phyloP scores from a whole-genome alignment of 768 basidiomycete genomes.

The Hypsizygus marmoreus region DNA sequence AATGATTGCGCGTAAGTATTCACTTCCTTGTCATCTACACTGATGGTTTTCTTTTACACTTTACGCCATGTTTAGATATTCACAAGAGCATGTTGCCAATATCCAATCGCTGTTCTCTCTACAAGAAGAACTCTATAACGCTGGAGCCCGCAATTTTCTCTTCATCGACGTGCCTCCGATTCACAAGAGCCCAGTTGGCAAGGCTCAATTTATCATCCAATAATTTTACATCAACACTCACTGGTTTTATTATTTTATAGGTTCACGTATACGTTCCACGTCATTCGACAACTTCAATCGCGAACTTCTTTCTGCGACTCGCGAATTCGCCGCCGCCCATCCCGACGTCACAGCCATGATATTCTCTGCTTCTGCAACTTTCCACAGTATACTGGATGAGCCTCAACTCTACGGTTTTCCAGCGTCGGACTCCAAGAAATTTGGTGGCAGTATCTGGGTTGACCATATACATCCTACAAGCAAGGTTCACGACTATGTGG shows the following conservation, averaged over 20 bases:
- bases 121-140: conserved; percentile 49
- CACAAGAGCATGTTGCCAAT: conserved; percentile 19
- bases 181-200: conserved; percentile 47
- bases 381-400: conserved; percentile 49
- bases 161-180: conserved; percentile 64
- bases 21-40: background rate
- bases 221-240: too few relatives aligned
- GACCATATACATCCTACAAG: conserved; percentile 58
- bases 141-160: conserved; percentile 56
- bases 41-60: background rate
- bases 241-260: background rate
- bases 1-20: conserved; percentile 60
- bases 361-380: conserved; percentile 50
- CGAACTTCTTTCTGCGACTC: conserved; percentile 29
- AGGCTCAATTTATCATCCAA: too few relatives aligned
- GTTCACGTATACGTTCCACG: background rate
- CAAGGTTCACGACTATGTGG: conserved; percentile 49
- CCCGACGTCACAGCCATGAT: conserved; percentile 48
- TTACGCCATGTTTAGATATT: conserved; percentile 14
- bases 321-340: conserved; percentile 40
- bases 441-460: conserved; percentile 47
- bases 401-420: conserved; percentile 42
- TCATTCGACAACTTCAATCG: conserved; percentile 47
- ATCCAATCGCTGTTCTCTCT: conserved; percentile 41
- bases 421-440: conserved; percentile 28